phyloP scores from a whole-genome alignment of 352 stramenopile genomes.

The Pythium oligandrum region DNA sequence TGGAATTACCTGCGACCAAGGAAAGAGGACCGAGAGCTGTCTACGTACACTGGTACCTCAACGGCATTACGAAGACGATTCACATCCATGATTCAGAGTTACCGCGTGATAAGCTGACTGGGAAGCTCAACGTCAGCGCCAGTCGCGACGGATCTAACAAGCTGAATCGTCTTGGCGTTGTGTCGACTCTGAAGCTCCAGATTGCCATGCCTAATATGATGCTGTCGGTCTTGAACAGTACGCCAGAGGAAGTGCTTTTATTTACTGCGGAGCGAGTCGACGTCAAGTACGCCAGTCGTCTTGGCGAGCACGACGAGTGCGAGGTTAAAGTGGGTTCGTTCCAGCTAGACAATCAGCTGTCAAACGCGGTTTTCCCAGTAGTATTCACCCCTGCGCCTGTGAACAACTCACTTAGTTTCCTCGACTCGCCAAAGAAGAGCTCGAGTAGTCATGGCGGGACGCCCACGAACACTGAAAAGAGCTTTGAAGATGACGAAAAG shows the following conservation, averaged over 20 bases:
- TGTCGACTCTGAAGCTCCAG: constrained; percentile 50
- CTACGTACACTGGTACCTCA: constrained; percentile 79
- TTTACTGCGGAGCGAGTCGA: constrained; percentile 66
- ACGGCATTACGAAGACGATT: constrained; percentile 80
- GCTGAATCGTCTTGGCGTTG: background rate
- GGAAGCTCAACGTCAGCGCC: constrained; percentile 29
- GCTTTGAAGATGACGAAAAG: constrained; percentile 16
- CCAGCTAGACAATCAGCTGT: constrained; percentile 82
- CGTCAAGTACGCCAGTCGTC: constrained; percentile 56
- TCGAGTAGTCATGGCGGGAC: background rate
- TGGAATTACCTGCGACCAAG: constrained; percentile 50
- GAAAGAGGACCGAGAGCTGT: constrained; percentile 22
- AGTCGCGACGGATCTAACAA: background rate
- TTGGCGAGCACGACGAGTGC: constrained; percentile 74
- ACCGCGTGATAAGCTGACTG: constrained; percentile 58
- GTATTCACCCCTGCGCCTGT: constrained; percentile 71
- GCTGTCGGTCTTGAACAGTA: constrained; percentile 71
- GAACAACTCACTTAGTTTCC: constrained; percentile 18
- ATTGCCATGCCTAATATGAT: constrained; percentile 59
- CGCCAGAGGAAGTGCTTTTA: constrained; percentile 67
- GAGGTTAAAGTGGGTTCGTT: constrained; percentile 81
- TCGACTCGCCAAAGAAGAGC: constrained; percentile 15
- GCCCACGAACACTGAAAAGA: no score
- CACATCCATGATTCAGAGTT: constrained; percentile 66
- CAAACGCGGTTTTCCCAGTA: constrained; percentile 71